A percentile compares a stretch with the other conserved stretches of the same genome.
Conservation (phyloP, 78 protist species). For the Cyanophora paradoxa region DNA sequence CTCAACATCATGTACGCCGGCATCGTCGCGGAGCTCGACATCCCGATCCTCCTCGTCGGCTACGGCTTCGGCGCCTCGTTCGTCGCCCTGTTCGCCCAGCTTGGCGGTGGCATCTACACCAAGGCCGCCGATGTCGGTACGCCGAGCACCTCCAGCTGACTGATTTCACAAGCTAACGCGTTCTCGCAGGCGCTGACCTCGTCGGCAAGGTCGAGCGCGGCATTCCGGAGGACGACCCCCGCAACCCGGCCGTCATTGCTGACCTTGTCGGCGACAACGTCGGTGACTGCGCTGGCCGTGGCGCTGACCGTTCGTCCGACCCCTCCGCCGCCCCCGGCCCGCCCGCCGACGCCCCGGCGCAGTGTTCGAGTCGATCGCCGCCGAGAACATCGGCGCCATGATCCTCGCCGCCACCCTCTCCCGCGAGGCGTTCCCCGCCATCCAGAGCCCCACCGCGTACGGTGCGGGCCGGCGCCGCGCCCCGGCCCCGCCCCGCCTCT, state of each 20-base stretch:
- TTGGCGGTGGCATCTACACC: slow-evolving; percentile 82
- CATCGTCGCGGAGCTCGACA: neutral
- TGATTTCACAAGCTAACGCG: neutral
- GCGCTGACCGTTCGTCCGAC: neutral
- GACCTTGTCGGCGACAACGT: slow-evolving; percentile 81
- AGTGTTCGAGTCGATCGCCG: slow-evolving; percentile 77
- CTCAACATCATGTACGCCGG: slow-evolving; percentile 3
- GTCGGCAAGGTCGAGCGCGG: slow-evolving; percentile 61
- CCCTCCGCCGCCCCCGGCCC: too few species aligned
- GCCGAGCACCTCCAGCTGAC: too few species aligned
- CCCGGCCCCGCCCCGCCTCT: too few species aligned
- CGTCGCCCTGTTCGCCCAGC: slow-evolving; percentile 73
- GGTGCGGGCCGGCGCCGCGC: too few species aligned
- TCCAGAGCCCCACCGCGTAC: slow-evolving; percentile 14
- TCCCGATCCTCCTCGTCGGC: slow-evolving; percentile 63
- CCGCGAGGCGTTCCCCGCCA: too few species aligned
- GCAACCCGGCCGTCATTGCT: slow-evolving; percentile 74
- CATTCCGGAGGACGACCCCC: slow-evolving; percentile 82
- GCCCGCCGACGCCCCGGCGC: too few species aligned
- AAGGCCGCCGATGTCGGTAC: slow-evolving; percentile 84
- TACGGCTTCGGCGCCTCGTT: slow-evolving; percentile 81
- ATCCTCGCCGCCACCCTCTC: slow-evolving; percentile 36
- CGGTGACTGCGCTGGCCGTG: slow-evolving; percentile 63
- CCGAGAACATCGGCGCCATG: slow-evolving; percentile 70
- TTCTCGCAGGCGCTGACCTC: slow-evolving; percentile 52